Percentiles rank a stretch among this genome's conserved stretches.
Evolutionary conservation across 2,329 filamentous ascomycete genomes (phyloP).

Genomic region (Dactylonectria estremocensis): DNA sequence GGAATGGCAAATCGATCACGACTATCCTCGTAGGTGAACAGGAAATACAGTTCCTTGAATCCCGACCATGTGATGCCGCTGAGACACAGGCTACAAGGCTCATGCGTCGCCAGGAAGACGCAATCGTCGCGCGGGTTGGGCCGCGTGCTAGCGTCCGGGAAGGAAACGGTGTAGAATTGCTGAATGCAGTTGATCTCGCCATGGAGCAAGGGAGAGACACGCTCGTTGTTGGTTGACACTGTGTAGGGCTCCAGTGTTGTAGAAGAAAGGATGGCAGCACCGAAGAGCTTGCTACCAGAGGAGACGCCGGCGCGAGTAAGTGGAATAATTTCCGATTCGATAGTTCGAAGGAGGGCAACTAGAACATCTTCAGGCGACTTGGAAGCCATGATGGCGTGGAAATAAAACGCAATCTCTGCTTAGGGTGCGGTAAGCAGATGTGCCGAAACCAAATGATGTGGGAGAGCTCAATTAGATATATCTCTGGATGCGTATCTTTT

Average conservation of each 20-base stretch:
- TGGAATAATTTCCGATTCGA: conserved; percentile 65
- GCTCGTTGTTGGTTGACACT: conserved; percentile 71
- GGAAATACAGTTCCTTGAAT: conserved; percentile 70
- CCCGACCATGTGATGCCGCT: conserved; percentile 72
- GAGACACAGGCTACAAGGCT: conserved; percentile 71
- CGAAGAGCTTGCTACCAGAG: conserved; percentile 70
- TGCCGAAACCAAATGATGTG: background rate
- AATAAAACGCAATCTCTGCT: background rate
- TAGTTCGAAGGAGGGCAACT: conserved; percentile 57
- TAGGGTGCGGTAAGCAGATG: background rate
- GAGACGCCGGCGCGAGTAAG: conserved; percentile 65
- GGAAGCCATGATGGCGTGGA: conserved; percentile 8
- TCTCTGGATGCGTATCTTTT: background rate
- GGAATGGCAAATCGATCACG: conserved; percentile 70
- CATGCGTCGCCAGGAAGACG: conserved; percentile 72
- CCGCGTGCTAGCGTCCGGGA: conserved; percentile 54
- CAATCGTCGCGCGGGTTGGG: conserved; percentile 62
- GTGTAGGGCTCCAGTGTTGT: conserved; percentile 60
- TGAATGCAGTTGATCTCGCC: conserved; percentile 75
- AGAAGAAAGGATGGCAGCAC: conserved; percentile 67
- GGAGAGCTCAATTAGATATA: background rate
- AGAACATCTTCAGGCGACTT: conserved; percentile 50
- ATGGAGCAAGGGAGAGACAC: conserved; percentile 68
- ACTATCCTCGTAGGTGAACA: conserved; percentile 73
- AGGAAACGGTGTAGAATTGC: conserved; percentile 64